Percentiles rank a stretch among this genome's conserved stretches.
These are phyloP conservation scores for Dioszegia hungarica DNA, from an alignment of 768 basidiomycete genomes.

Conservation along the genomic window DNA sequence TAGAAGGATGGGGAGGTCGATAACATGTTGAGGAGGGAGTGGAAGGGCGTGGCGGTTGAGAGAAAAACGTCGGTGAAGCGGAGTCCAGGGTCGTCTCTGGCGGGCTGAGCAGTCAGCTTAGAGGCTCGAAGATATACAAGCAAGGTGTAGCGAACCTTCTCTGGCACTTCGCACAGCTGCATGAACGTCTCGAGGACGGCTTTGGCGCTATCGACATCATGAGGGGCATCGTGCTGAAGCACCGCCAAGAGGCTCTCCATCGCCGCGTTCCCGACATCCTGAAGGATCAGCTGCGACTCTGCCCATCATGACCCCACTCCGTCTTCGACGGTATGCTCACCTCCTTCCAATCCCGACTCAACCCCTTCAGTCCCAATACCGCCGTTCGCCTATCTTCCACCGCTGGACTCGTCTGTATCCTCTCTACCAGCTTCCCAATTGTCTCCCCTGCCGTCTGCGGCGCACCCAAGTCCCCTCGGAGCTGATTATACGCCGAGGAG, in stretches of 20 bases:
- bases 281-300: not conserved
- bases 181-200: conserved; percentile 85
- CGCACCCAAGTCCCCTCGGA: conserved; percentile 50
- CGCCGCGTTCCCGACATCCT: conserved; percentile 74
- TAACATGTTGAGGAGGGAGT: conserved; percentile 72
- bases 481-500: conserved; percentile 46
- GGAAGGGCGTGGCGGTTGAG: conserved; percentile 60
- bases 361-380: conserved; percentile 87
- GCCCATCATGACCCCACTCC: not conserved
- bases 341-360: conserved; percentile 81
- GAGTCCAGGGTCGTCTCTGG: conserved; percentile 68
- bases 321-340: conserved; percentile 21
- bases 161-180: conserved; percentile 71
- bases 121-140: not conserved
- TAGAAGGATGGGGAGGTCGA: conserved; percentile 71
- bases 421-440: conserved; percentile 78
- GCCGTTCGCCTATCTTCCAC: conserved; percentile 89
- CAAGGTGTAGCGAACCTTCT: conserved; percentile 36
- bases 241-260: conserved; percentile 73
- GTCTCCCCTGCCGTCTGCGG: conserved; percentile 81
- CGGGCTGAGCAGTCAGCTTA: conserved; percentile 27
- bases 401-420: conserved; percentile 81
- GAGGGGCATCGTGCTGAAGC: conserved; percentile 77
- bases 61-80: conserved; percentile 78
- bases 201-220: conserved; percentile 87